Evolutionary conservation across 345 rosid species (phyloP).

Genomic region (Moricandia moricandioides): DNA sequence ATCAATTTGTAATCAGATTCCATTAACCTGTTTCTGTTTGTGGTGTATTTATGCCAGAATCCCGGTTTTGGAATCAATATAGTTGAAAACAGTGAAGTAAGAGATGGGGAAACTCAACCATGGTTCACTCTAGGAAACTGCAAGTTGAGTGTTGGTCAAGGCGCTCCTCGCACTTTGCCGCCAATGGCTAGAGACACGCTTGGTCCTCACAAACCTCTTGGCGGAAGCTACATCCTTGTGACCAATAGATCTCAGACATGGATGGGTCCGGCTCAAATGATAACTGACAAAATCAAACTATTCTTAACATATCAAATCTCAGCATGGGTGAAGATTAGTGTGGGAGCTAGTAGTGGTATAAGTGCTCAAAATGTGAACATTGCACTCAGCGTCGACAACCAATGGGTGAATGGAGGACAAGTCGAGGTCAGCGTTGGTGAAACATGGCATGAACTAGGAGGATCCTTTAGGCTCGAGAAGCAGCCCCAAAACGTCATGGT

Average conservation of each 20-base stretch:
- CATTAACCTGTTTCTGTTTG: slow-evolving; percentile 1
- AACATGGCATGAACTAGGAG: slow-evolving; percentile 76
- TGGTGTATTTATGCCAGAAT: slow-evolving; percentile 39
- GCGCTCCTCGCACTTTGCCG: slow-evolving; percentile 70
- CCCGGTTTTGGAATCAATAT: slow-evolving; percentile 70
- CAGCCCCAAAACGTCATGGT: slow-evolving; percentile 77
- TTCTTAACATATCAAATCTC: slow-evolving; percentile 82
- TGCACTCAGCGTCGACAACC: slow-evolving; percentile 70
- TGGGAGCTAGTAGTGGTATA: slow-evolving; percentile 40
- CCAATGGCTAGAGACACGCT: slow-evolving; percentile 80
- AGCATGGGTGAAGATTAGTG: slow-evolving; percentile 80
- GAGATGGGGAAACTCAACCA: slow-evolving; percentile 44
- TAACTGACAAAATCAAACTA: slow-evolving; percentile 64
- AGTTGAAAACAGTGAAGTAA: slow-evolving; percentile 59
- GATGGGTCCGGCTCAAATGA: slow-evolving; percentile 99
- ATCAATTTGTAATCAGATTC: neutral
- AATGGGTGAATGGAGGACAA: slow-evolving; percentile 95
- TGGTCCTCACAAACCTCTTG: slow-evolving; percentile 59
- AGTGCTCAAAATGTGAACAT: slow-evolving; percentile 69
- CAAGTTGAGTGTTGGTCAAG: slow-evolving; percentile 51
- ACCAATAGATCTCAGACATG: slow-evolving; percentile 75
- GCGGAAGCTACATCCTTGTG: slow-evolving; percentile 66
- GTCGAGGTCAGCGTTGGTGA: slow-evolving; percentile 55
- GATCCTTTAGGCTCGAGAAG: slow-evolving; percentile 84
- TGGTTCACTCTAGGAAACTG: slow-evolving; percentile 91